Evolutionary conservation across 441 rosid genomes (phyloP), one percentile per base, ranked within the genome.

Genomic region (Corymbia calophylla): DNA sequence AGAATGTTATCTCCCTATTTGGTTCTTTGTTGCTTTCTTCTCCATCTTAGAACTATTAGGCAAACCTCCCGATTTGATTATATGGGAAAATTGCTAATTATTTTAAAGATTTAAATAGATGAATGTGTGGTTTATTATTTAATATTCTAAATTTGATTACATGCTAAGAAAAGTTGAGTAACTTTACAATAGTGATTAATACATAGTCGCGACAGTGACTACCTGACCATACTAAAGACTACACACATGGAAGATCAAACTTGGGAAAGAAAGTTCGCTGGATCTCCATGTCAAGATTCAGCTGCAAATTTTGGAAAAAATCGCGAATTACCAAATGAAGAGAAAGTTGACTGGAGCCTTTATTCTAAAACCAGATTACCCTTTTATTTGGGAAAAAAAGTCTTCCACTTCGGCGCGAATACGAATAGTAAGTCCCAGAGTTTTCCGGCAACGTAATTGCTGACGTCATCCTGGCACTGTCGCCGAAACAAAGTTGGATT

Each of bases 321-420:
- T 62, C 0, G 68, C 68, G 15, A 48, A 0, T 56, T 56, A 56
- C 29, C 62, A 56, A 23, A 5, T 56, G 23, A 27, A n/a, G 73
- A 64, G n/a, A 64, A 16, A 8, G 73, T 64, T 5, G 39, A 25
- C 6, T 25, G 64, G 64, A 58, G 64, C 64, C 29, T 58, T 1
- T 0, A 5, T 32, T 68, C 10, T 9, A 3, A 3, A 62, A 6
- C 44, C 80, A 31, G 31, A 0, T 66, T 0, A 18, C 39, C 77
- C 77, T 16, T 15, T 4, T 5, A 29, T 32, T 18, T 25, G 16
- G 82, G 82, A 6, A 29, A 58, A 1, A 58, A 68, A 18, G 80
- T 18, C 25, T 29, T 0, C 64, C n/a, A 29, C n/a, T 10, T 10
- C n/a, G 64, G 64, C 64, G 64, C 25, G 64, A 58, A 58, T 10